Evolutionary conservation across 495 filamentous ascomycete genomes (phyloP), one percentile per base, ranked within the genome.

Genomic region (Diplogelasinospora grovesii): DNA sequence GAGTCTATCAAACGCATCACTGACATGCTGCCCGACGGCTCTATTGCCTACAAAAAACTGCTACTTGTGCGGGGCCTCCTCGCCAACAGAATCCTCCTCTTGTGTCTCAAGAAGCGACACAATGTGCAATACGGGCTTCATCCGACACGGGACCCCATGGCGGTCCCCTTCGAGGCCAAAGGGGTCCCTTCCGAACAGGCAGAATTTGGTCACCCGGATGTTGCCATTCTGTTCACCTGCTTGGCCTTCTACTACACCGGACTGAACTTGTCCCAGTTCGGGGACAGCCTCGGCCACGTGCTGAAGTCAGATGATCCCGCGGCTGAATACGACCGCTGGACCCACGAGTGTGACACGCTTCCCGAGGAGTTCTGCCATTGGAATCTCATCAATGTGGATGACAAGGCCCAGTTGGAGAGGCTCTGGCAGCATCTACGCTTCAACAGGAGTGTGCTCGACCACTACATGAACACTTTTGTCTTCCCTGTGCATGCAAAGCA

Each of bases 391-490:
- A 77, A 77, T 41, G 46, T 69, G 1, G 69, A 75, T 7, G 73
- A 76, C 35, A 47, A 57, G 4, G 50, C 27, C 0, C 74, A 78
- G 36, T 32, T 74, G 8, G 39, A 59, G 7, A 56, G 69, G 36
- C 36, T 77, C 4, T 70, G 67, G 58, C 13, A 23, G 8, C 39
- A 57, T 33, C 23, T 75, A 3, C 61, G 62, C 0, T 55, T 54
- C 22, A 61, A 61, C 10, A 43, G 55, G 0, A 43, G 46, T 0
- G 65, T 69, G 1, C 58, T 78, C 23, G 62, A 78, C 40, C 67
- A 71, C 47, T 78, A 65, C 39, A 26, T 77, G 23, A 75, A 75
- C 46, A 61, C 67, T 28, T 73, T 75, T 37, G 73, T 77, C 6
- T 78, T 78, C 29, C 74, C 74, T 0, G 36, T 25, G 7, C 65